Base-by-base conservation (phyloP, 169 alveolate species). In the Plasmodium malariae region DNA sequence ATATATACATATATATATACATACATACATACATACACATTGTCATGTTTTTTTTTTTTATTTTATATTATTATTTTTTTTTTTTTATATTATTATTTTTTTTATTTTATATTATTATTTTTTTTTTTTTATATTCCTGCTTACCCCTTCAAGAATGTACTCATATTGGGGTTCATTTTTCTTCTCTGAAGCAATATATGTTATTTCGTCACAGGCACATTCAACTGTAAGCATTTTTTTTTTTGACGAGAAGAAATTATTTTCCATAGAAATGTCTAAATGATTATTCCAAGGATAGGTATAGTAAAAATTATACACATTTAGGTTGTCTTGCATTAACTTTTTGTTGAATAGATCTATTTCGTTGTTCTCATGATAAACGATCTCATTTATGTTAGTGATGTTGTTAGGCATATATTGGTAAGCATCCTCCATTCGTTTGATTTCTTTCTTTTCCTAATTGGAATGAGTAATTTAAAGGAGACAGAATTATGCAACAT, bases 281-380 rank as follows among this genome's bases (percentile, higher is more conserved):
- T 76, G 26, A 34, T 60, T 36, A 76, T 76, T 54, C 89, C 89
- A 76, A 21, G 89, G 89, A 60, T 76, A 76, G 7, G 11, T 54
- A 2, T 76, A 14, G 48, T 63, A 62, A 76, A 76, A 76, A 28
- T 62, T 62, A 24, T 9, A 76, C 34, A 76, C 37, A 63, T 76
- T 76, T 30, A 76, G 7, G 24, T 48, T 67, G 32, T 76, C 89
- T 60, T 76, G 68, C 51, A 76, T 60, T 76, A 76, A 3, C 49
- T 26, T 76, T 76, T 76, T 76, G 45, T 76, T 76, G 24, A 76
- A 76, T 14, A 6, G 21, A 11, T 76, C 43, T 67, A 76, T 62
- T 60, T 76, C 26, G n/a, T 45, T 40, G 45, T 76, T 76, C 19
- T 76, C 89, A 63, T 76, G 89, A 48, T 76, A 76, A 45, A 76